phyloP scores from a whole-genome alignment of 2,329 filamentous ascomycete genomes.

The Monilinia fructicola region DNA sequence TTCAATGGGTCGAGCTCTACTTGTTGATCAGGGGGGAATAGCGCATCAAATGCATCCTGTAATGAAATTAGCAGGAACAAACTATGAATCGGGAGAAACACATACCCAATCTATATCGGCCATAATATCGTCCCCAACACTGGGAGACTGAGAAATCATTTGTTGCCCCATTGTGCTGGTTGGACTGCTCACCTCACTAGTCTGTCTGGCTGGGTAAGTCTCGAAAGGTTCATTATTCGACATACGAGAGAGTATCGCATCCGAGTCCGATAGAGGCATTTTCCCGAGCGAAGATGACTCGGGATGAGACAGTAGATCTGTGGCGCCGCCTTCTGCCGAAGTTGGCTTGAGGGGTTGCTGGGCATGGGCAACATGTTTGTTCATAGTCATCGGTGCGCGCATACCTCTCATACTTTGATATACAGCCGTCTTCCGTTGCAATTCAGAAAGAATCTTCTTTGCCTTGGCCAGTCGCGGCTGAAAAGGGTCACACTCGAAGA shows the following conservation, averaged over 20 bases:
- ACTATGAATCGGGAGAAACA: constrained; percentile 39
- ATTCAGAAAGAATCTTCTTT: constrained; percentile 59
- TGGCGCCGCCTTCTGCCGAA: neutral
- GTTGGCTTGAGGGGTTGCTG: constrained; percentile 37
- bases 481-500: constrained; percentile 60
- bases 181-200: neutral
- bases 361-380: constrained; percentile 37
- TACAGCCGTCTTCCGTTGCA: constrained; percentile 58
- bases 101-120: constrained; percentile 65
- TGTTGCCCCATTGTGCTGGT: constrained; percentile 1
- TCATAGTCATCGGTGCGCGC: constrained; percentile 47
- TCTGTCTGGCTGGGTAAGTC: neutral
- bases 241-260: constrained; percentile 6
- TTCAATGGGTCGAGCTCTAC: constrained; percentile 16
- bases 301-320: neutral
- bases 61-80: neutral
- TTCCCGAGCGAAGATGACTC: constrained; percentile 1
- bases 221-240: neutral
- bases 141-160: neutral
- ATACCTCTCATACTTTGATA: constrained; percentile 61
- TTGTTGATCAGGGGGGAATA: constrained; percentile 37
- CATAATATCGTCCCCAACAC: constrained; percentile 42
- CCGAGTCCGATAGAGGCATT: constrained; percentile 1
- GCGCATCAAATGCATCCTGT: constrained; percentile 39
- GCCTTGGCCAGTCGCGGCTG: constrained; percentile 57